These are phyloP conservation scores for Citrus hindsii DNA, from an alignment of 345 rosid species.

Conservation along the genomic window DNA sequence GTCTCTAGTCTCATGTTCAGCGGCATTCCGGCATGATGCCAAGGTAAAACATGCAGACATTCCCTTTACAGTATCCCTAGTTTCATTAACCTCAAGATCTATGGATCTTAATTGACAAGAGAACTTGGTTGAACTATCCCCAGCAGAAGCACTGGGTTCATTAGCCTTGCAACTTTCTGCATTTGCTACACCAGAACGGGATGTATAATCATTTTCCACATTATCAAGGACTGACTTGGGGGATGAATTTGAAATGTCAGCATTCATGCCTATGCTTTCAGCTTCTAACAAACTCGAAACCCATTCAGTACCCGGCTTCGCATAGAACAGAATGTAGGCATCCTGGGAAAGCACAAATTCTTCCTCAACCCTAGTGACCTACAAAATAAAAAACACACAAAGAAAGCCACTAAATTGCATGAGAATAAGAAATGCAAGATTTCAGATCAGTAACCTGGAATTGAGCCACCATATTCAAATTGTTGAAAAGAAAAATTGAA, in stretches of 20 bases:
- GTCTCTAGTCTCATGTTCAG: constrained; percentile 10
- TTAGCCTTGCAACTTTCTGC: constrained; percentile 5
- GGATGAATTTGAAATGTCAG: constrained; percentile 35
- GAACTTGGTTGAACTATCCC: constrained; percentile 13
- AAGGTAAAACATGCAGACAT: not conserved
- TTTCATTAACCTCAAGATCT: constrained; percentile 12
- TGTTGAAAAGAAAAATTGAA: not conserved
- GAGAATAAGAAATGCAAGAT: not conserved
- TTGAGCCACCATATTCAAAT: not conserved
- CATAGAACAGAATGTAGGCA: constrained; percentile 84
- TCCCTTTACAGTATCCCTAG: constrained; percentile 3
- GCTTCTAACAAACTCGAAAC: constrained; percentile 49
- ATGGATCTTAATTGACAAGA: constrained; percentile 10
- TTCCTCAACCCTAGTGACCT: constrained; percentile 58
- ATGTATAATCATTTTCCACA: constrained; percentile 25
- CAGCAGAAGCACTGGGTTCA: constrained; percentile 28
- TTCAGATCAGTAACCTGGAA: not conserved
- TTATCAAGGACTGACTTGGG: constrained; percentile 79
- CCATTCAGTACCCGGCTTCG: constrained; percentile 70
- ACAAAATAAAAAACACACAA: constrained; percentile 13
- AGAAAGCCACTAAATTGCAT: not conserved
- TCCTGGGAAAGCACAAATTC: constrained; percentile 60
- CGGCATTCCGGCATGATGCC: not conserved
- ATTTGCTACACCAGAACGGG: constrained; percentile 20
- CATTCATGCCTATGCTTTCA: constrained; percentile 21